Percentiles rank a stretch among this genome's conserved stretches.
These are phyloP conservation scores for Malus asiatica DNA, from an alignment of 306 rosid genomes.

Conservation along the genomic window DNA sequence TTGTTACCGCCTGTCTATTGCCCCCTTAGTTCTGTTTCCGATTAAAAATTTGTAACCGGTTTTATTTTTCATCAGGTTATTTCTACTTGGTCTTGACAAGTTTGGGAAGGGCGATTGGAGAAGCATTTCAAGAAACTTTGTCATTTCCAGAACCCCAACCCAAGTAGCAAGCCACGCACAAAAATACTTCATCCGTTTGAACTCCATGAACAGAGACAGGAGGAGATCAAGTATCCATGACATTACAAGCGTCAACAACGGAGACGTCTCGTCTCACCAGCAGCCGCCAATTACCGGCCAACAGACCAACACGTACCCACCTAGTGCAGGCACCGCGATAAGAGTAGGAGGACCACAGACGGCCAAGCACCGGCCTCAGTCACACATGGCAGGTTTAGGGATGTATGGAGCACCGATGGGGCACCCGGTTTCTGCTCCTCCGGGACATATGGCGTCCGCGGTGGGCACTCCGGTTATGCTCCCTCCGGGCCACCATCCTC, in stretches of 20 bases:
- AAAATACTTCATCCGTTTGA: constrained; percentile 85
- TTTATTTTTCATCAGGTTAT: constrained; percentile 47
- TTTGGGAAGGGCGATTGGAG: constrained; percentile 99
- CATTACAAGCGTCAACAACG: constrained; percentile 80
- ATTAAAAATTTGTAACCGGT: not conserved
- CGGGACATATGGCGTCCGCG: constrained; percentile 78
- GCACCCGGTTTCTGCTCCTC: constrained; percentile 78
- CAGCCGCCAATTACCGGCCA: constrained; percentile 85
- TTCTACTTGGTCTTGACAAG: constrained; percentile 92
- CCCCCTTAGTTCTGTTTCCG: not conserved
- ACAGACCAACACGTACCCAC: constrained; percentile 38
- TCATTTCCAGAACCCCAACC: constrained; percentile 91
- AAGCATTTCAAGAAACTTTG: constrained; percentile 94
- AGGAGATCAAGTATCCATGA: constrained; percentile 97
- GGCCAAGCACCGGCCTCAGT: constrained; percentile 60
- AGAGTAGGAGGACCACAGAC: not conserved
- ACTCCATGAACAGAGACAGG: constrained; percentile 92
- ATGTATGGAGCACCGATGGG: constrained; percentile 88
- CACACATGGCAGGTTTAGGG: constrained; percentile 64
- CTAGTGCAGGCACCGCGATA: constrained; percentile 39
- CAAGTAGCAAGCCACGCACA: constrained; percentile 99
- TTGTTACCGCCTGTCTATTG: not conserved
- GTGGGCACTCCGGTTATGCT: constrained; percentile 96
- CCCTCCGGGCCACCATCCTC: constrained; percentile 58
- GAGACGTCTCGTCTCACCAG: constrained; percentile 51